Base-by-base conservation (phyloP, 192 early-diverging fungal species). In the Coemansia sp. region DNA sequence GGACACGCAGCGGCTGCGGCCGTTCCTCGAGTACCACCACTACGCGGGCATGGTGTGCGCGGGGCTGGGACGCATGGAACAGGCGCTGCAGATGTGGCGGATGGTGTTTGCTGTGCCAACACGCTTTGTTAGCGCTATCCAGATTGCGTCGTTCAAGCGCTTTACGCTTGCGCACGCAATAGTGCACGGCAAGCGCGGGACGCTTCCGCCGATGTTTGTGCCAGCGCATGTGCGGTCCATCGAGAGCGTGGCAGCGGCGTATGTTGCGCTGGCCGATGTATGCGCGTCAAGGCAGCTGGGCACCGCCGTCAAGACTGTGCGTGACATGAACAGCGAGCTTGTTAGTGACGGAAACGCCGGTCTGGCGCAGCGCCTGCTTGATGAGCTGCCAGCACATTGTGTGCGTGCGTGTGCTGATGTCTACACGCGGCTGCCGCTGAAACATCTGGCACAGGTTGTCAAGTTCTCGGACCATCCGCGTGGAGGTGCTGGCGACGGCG, bases 41-140 rank as follows among this genome's bases (percentile, higher is more conserved):
- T 77, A 83, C 43, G 75, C 65, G 12, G 75, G 80, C 42, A 83
- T 83, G 80, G 75, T 83, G n/a, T 67, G 52, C n/a, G 66, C 63
- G 9, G 67, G 68, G 6, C 40, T 69, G 18, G 71, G 68, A 3
- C 64, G 49, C 11, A 18, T 48, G 39, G 69, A 60, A 13, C 50
- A 47, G 53, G 80, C 80, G 13, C 40, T 62, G 64, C 57, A 39
- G 6, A 60, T 74, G 72, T 83, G 75, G 80, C 26, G 61, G 63
- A 62, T 74, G 45, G 69, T 74, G 8, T 75, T 83, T 68, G 75
- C 80, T 11, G 47, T 83, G 50, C 75, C 80, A 1, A 54, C 71
- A 7, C 54, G 56, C 19, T 57, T 74, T 43, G 60, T 63, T n/a
- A 83, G 80, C 61, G 56, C 65, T 16, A 77, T 83, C 16, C 65